Conservation (phyloP, 371 early-diverging fungal species). For the Mucor racemosus region DNA sequence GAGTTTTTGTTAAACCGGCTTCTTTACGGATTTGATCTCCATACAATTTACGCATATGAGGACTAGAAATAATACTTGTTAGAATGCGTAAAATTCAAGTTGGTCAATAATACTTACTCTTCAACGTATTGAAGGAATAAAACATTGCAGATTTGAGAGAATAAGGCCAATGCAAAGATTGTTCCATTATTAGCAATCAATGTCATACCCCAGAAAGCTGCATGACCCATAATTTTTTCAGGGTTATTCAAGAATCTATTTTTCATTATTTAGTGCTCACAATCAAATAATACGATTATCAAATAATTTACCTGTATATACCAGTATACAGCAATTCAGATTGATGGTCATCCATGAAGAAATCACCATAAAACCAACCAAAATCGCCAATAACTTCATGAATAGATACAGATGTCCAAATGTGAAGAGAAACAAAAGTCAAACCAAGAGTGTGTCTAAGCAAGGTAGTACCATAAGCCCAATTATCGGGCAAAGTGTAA, state of each 20-base stretch:
- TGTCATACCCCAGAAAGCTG: constrained; percentile 90
- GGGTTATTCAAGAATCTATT: constrained; percentile 84
- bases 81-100: background rate
- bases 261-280: background rate
- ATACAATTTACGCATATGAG: constrained; percentile 85
- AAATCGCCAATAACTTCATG: constrained; percentile 90
- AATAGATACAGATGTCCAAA: constrained; percentile 85
- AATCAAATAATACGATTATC: background rate
- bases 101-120: constrained; percentile 23
- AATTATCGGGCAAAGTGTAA: constrained; percentile 73
- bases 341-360: constrained; percentile 76
- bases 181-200: constrained; percentile 79
- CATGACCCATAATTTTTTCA: constrained; percentile 87
- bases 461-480: constrained; percentile 72
- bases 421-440: constrained; percentile 80
- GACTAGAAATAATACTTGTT: constrained; percentile 35
- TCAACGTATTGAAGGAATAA: constrained; percentile 85
- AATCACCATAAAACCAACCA: constrained; percentile 93
- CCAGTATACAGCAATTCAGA: constrained; percentile 77
- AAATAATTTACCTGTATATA: constrained; percentile 69
- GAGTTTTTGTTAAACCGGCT: constrained; percentile 73
- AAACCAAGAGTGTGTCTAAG: constrained; percentile 77
- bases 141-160: constrained; percentile 80
- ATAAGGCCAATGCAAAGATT: constrained; percentile 79
- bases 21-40: constrained; percentile 79